These are phyloP conservation scores for Leishmania turanica DNA, from an alignment of 208 protist genomes.

Conservation along the genomic window DNA sequence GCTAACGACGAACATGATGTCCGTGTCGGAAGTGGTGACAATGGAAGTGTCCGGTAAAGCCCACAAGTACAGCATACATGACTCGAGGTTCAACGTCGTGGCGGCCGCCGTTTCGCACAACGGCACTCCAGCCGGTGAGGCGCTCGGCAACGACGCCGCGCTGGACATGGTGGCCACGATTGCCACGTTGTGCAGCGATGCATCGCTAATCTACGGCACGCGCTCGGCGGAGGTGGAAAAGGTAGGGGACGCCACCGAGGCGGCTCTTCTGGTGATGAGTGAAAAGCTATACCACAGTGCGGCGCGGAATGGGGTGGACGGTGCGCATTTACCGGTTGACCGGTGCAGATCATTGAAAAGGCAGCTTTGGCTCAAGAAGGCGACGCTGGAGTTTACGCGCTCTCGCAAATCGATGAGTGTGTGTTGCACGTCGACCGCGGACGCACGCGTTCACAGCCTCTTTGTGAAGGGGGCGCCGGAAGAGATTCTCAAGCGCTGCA, in stretches of 20 bases:
- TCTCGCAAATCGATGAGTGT: slow-evolving; percentile 97
- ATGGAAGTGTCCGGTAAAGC: slow-evolving; percentile 13
- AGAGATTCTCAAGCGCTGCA: slow-evolving; percentile 90
- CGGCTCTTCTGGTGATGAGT: slow-evolving; percentile 86
- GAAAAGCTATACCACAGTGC: slow-evolving; percentile 86
- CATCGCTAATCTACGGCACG: slow-evolving; percentile 43
- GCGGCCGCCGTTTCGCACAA: slow-evolving; percentile 30
- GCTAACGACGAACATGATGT: slow-evolving; percentile 99
- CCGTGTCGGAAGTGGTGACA: slow-evolving; percentile 77
- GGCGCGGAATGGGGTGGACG: neutral
- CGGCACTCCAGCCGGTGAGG: slow-evolving; percentile 2
- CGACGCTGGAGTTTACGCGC: slow-evolving; percentile 95
- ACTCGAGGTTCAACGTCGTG: slow-evolving; percentile 60
- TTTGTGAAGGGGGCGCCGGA: slow-evolving; percentile 97
- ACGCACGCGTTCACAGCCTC: slow-evolving; percentile 41
- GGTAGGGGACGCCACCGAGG: slow-evolving; percentile 92
- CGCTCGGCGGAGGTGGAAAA: slow-evolving; percentile 51
- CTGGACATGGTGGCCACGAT: slow-evolving; percentile 63
- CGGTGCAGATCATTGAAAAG: slow-evolving; percentile 31
- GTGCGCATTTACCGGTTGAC: slow-evolving; percentile 26
- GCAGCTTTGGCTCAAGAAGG: slow-evolving; percentile 51
- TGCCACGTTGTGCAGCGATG: slow-evolving; percentile 83
- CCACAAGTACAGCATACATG: slow-evolving; percentile 49
- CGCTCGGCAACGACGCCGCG: slow-evolving; percentile 42
- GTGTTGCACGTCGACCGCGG: slow-evolving; percentile 41